These are phyloP conservation scores for Trypanosoma rangeli DNA, from an alignment of 208 protist species.

Conservation along the genomic window DNA sequence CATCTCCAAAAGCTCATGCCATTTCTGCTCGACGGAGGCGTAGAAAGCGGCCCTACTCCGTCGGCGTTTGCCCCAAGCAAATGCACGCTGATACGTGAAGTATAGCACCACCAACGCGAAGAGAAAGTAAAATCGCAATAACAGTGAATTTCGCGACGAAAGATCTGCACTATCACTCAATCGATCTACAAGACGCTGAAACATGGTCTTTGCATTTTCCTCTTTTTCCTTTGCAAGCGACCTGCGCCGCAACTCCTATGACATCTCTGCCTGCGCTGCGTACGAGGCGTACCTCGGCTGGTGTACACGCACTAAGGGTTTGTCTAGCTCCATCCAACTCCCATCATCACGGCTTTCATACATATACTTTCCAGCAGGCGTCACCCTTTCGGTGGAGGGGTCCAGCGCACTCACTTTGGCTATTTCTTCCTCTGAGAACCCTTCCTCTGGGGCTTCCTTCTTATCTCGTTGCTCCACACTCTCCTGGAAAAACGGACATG, in stretches of 20 bases:
- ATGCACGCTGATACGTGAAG: slow-evolving; percentile 65
- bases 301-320: slow-evolving; percentile 51
- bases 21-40: slow-evolving; percentile 43
- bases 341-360: slow-evolving; percentile 81
- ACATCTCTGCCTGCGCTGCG: slow-evolving; percentile 55
- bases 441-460: not conserved
- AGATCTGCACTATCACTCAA: slow-evolving; percentile 69
- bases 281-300: slow-evolving; percentile 77
- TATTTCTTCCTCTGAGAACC: slow-evolving; percentile 58
- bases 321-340: slow-evolving; percentile 73
- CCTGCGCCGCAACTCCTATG: slow-evolving; percentile 59
- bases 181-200: slow-evolving; percentile 56
- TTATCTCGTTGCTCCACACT: not conserved
- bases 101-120: slow-evolving; percentile 43
- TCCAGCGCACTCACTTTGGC: slow-evolving; percentile 73
- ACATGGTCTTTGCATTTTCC: slow-evolving; percentile 66
- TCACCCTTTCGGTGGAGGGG: slow-evolving; percentile 64
- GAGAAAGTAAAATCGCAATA: slow-evolving; percentile 51
- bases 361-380: slow-evolving; percentile 61
- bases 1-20: slow-evolving; percentile 36
- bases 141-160: slow-evolving; percentile 45
- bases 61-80: slow-evolving; percentile 55
- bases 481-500: slow-evolving; percentile 12
- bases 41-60: slow-evolving; percentile 52
- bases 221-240: slow-evolving; percentile 55